These are phyloP conservation scores for Fusarium sp. DNA, from an alignment of 2,329 filamentous ascomycete species.

Conservation along the genomic window DNA sequence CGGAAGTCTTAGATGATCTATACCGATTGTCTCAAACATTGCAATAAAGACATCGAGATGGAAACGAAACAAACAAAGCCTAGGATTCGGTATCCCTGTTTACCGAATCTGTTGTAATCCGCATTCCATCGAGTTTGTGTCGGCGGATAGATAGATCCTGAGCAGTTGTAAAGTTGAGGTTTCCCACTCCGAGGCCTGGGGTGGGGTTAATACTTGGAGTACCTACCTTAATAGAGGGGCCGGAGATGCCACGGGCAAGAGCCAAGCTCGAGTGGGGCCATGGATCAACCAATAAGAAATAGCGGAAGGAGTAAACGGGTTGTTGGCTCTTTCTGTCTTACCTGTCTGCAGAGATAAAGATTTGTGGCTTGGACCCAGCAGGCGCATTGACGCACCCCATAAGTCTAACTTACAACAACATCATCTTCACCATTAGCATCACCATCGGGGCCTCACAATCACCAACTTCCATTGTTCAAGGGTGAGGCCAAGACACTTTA, in stretches of 20 bases:
- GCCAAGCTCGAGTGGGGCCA: background rate
- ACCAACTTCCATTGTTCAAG: background rate
- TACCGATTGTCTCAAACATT: background rate
- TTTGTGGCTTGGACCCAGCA: constrained; percentile 6
- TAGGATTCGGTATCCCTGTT: background rate
- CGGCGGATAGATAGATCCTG: background rate
- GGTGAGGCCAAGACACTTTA: background rate
- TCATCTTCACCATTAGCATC: background rate
- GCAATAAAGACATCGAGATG: background rate
- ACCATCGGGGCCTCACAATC: background rate
- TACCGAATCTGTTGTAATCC: background rate
- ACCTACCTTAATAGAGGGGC: constrained; percentile 8
- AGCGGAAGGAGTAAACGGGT: background rate
- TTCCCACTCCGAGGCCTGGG: background rate
- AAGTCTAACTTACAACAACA: constrained; percentile 6
- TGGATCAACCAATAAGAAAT: background rate
- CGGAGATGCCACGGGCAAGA: constrained; percentile 17
- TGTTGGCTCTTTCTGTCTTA: background rate
- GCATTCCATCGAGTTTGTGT: background rate
- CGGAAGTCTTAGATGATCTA: background rate
- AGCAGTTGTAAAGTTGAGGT: background rate
- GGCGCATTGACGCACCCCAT: background rate
- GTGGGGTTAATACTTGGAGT: background rate
- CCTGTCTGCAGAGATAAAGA: constrained; percentile 19
- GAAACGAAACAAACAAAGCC: background rate